Evolutionary conservation across 2,329 filamentous ascomycete species (phyloP).

Genomic region (Hymenoscyphus occultus): DNA sequence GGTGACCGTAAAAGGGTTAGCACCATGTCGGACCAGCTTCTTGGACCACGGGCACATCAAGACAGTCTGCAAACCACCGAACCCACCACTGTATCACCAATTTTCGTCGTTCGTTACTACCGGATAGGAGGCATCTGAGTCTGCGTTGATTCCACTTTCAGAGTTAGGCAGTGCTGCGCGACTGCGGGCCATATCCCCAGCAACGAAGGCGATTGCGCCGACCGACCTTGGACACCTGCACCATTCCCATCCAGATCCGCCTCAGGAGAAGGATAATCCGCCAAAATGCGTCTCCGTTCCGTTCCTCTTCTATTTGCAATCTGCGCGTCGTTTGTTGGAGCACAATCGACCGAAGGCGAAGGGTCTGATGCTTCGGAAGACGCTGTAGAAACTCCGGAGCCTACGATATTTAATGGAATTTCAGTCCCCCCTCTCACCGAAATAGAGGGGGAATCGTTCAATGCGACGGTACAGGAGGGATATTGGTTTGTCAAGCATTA

Average conservation of each 20-base stretch:
- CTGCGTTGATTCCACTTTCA: background rate
- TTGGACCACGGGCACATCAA: background rate
- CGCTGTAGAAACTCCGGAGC: conserved; percentile 23
- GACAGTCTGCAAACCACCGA: background rate
- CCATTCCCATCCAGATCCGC: background rate
- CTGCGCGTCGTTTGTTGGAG: conserved; percentile 28
- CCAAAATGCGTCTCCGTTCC: conserved; percentile 34
- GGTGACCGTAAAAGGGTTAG: background rate
- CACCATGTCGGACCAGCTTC: background rate
- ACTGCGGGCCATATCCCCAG: background rate
- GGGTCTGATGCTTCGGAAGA: conserved; percentile 28
- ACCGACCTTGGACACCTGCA: conserved; percentile 11
- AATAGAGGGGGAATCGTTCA: conserved; percentile 46
- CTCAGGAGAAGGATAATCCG: conserved; percentile 25
- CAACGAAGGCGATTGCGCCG: conserved; percentile 27
- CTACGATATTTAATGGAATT: conserved; percentile 49
- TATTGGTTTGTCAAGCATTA: conserved; percentile 39
- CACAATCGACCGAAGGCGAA: conserved; percentile 25
- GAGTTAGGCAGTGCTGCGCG: background rate
- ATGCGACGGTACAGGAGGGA: conserved; percentile 31
- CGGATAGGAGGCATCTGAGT: background rate
- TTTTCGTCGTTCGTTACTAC: conserved; percentile 4
- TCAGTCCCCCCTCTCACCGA: conserved; percentile 49
- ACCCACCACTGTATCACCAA: conserved; percentile 10
- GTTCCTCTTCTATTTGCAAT: conserved; percentile 29